Base-by-base conservation (phyloP, 371 early-diverging fungal genomes). In the Mucor indicus region DNA sequence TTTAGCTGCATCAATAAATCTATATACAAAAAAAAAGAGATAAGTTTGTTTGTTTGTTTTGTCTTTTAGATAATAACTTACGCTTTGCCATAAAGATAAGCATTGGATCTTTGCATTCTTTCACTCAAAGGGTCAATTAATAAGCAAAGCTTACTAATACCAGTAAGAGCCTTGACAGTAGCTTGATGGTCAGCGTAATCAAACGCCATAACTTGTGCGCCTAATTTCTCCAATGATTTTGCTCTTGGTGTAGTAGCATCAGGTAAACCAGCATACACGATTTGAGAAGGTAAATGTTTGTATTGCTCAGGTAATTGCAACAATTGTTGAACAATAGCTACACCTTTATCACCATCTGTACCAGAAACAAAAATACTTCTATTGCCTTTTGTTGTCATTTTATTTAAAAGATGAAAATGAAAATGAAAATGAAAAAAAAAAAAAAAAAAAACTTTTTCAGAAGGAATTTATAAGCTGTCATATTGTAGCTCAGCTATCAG, bases 281-380 rank as follows among this genome's bases (percentile, higher is more conserved):
- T 57, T 50, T 68, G 64, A 29, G 49, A 43, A 37, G 55, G 31
- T 4, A 75, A 42, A 33, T 75, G 75, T 7, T 48, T 47, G 42
- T 75, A 62, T 36, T 63, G 55, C 17, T 51, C 40, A n/a, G 69
- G 62, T 15, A 75, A 49, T 19, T 75, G 56, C 9, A 75, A 39
- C 31, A 75, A 49, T 20, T 64, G 69, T 45, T 70, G 66, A 23
- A 69, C 64, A 38, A 75, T 66, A 23, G 67, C 64, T 37, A 61
- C 55, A 16, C 75, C 75, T 47, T 75, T 75, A 38, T 71, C 67
- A 17, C 75, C 72, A 49, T 75, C 75, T 17, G 75, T 58, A 25
- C 72, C 69, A 30, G 75, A 64, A 6, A 75, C 72, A 48, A 69
- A 75, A 41, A 75, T 75, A 20, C 69, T 61, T 13, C 75, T 71